These are phyloP conservation scores for Psidium friedrichsthalianum DNA, from an alignment of 345 rosid genomes.

Conservation along the genomic window DNA sequence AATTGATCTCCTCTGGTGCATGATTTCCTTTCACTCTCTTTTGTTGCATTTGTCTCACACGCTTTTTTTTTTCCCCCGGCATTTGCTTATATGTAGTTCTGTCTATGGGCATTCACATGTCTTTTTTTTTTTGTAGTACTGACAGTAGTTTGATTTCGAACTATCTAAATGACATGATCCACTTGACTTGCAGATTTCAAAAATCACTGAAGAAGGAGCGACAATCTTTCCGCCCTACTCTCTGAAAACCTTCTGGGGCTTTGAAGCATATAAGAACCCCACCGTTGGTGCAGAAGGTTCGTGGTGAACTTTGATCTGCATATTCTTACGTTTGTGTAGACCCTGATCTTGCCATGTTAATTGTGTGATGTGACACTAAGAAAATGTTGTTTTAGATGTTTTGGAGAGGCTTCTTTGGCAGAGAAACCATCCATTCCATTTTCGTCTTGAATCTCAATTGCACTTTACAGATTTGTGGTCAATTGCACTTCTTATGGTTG, in stretches of 20 bases:
- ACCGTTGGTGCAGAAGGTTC: constrained; percentile 80
- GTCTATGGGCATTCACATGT: not conserved
- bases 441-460: not conserved
- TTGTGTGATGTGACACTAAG: not conserved
- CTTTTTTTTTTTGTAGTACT: not conserved
- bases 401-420: not conserved
- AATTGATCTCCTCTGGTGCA: not conserved
- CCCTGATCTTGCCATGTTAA: not conserved
- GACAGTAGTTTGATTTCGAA: not conserved
- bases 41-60: not conserved
- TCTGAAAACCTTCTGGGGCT: constrained; percentile 86
- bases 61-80: not conserved
- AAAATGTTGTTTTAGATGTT: not conserved
- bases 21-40: not conserved
- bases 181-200: constrained; percentile 53
- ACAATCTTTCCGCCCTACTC: constrained; percentile 80
- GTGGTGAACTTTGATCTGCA: constrained; percentile 32
- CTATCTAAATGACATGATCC: not conserved
- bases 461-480: not conserved
- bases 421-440: not conserved
- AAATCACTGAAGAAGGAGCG: constrained; percentile 79
- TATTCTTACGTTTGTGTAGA: not conserved
- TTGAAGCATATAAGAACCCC: constrained; percentile 66
- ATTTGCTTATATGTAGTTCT: not conserved
- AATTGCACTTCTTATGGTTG: not conserved